Evolutionary conservation across 192 early-diverging fungal species (phyloP), one percentile per base, ranked within the genome.

Genomic region (Chytriomyces confervae): DNA sequence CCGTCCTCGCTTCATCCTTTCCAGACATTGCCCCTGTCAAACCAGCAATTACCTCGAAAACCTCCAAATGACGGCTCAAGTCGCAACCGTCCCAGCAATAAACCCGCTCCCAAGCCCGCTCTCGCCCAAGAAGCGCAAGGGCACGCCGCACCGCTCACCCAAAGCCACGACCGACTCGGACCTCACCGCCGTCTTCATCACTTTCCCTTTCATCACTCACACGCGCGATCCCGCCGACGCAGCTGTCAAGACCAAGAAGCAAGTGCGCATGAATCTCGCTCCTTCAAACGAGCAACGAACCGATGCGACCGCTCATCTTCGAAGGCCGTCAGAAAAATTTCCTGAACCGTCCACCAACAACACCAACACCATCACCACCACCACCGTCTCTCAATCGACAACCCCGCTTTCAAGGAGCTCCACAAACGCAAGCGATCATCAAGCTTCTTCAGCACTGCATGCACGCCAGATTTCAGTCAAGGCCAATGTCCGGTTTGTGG

Each of bases 121-220:
- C 53, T 57, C 53, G 0, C 53, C 53, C 36, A 50, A 57, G 23
- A 50, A 53, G 50, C 69, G 69, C 36, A 70, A 70, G 27, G 69
- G 69, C 8, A 57, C 50, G 18, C 69, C 69, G 50, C 7, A 6
- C 48, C 69, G 69, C 11, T 53, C 50, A 2, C 69, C 69, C 8
- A 70, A 70, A 36, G 8, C 69, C 16, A 50, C 16, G 49, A 53
- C 6, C 45, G 50, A 50, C 7, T 53, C 47, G n/a, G 66, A 11
- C 29, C 27, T 44, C 45, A 53, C 69, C 11, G 69, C 69, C 23
- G 69, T 70, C 16, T 70, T 48, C 69, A 70, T 70, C 47, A 48
- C 16, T n/a, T 70, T 70, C 50, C 69, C 69, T 16, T 70, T 70
- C 50, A 18, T 46, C 66, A 36, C 23, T 10, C 36, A 63, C 62